These are phyloP conservation scores for Cynara cardunculus DNA, from an alignment of 129 eudicot genomes.

Conservation along the genomic window DNA sequence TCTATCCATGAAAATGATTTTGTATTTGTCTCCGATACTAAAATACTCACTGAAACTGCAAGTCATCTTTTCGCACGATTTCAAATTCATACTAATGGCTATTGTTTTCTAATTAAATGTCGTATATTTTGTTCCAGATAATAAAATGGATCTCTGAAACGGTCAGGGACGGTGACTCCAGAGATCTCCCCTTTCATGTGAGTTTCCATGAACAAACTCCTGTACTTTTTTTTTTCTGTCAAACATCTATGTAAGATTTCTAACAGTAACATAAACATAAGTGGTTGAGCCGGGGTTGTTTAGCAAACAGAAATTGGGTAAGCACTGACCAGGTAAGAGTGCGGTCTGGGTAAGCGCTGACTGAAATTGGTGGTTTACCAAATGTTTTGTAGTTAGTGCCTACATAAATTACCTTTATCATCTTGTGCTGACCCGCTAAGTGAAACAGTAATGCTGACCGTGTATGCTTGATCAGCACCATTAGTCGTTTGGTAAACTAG, in stretches of 20 bases:
- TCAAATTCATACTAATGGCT: not conserved
- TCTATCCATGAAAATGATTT: constrained; percentile 4
- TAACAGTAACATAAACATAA: not conserved
- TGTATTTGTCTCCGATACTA: not conserved
- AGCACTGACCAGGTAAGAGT: not conserved
- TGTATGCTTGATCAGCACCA: not conserved
- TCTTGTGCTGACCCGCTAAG: not conserved
- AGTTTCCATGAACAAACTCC: constrained; percentile 27
- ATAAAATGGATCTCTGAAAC: constrained; percentile 73
- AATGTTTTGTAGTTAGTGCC: not conserved
- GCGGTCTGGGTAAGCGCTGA: not conserved
- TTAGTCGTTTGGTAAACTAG: not conserved
- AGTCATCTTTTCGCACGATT: not conserved
- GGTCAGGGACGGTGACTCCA: constrained; percentile 75
- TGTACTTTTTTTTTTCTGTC: not conserved
- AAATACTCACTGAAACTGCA: not conserved
- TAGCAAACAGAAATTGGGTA: not conserved
- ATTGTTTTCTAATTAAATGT: not conserved
- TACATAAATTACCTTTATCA: not conserved
- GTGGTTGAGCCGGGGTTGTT: not conserved
- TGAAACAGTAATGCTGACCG: not conserved
- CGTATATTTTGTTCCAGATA: constrained; percentile 47
- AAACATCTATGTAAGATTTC: not conserved
- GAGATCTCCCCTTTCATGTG: constrained; percentile 79
- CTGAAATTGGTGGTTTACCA: not conserved